Evolutionary conservation across 2,329 filamentous ascomycete species (phyloP).

Genomic region (Coniella lustricola): DNA sequence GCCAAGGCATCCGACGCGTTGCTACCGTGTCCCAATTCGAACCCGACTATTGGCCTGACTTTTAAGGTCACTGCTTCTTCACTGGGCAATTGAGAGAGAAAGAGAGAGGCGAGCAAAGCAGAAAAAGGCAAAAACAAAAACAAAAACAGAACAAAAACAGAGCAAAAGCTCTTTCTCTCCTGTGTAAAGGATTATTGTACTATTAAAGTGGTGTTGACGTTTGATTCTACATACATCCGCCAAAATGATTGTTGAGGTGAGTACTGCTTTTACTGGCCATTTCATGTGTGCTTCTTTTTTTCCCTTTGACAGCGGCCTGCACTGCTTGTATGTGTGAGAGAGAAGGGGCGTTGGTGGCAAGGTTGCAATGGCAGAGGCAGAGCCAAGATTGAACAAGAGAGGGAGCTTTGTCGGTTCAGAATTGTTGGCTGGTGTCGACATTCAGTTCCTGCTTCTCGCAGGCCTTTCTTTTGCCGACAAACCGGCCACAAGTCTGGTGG

Average conservation of each 20-base stretch:
- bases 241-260: conserved; percentile 33
- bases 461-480: background rate
- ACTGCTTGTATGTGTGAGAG: background rate
- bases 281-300: background rate
- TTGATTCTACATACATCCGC: background rate
- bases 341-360: background rate
- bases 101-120: too few species aligned
- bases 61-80: conserved; percentile 1
- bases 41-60: too few species aligned
- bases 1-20: too few species aligned
- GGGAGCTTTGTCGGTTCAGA: too few species aligned
- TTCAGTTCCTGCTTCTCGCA: background rate
- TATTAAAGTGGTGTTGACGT: background rate
- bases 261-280: background rate
- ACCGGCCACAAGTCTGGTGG: background rate
- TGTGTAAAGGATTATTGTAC: background rate
- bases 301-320: background rate
- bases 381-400: background rate
- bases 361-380: background rate
- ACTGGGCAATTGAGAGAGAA: conserved; percentile 2
- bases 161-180: conserved; percentile 1
- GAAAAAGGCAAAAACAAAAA: too few species aligned
- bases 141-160: too few species aligned
- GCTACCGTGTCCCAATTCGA: too few species aligned
- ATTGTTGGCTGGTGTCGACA: background rate